phyloP scores from a whole-genome alignment of 2,329 filamentous ascomycete species.

The Colletotrichum acutatum region DNA sequence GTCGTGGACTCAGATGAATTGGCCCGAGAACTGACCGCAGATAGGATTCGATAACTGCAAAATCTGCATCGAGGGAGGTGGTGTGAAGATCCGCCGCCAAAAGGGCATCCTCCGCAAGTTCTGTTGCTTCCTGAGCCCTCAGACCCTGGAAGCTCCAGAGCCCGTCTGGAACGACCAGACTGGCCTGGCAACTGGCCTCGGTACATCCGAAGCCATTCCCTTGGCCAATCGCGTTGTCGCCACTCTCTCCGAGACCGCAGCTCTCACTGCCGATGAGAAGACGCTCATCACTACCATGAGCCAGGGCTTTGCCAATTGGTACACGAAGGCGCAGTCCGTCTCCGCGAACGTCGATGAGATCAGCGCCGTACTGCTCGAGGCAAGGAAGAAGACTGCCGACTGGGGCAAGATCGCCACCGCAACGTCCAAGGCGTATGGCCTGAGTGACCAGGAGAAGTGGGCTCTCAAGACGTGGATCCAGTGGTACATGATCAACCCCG shows the following conservation, averaged over 20 bases:
- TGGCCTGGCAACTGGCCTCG: neutral
- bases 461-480: neutral
- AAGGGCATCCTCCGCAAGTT: neutral
- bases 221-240: neutral
- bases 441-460: neutral
- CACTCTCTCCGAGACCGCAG: neutral
- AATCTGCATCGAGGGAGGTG: neutral
- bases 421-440: neutral
- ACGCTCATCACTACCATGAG: neutral
- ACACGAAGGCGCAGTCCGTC: neutral
- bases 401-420: neutral
- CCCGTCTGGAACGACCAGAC: neutral
- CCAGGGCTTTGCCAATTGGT: neutral
- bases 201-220: neutral
- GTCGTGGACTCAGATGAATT: too few relatives aligned
- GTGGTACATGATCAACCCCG: neutral
- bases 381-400: neutral
- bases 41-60: neutral
- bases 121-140: neutral
- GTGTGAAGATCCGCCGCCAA: neutral
- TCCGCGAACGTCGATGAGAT: neutral
- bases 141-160: neutral
- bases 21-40: too few relatives aligned
- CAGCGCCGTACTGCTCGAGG: neutral
- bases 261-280: neutral